Evolutionary conservation across 1,284 basidiomycete genomes (phyloP), one percentile per base, ranked within the genome.

Genomic region (Paramarasmius palmivorus): DNA sequence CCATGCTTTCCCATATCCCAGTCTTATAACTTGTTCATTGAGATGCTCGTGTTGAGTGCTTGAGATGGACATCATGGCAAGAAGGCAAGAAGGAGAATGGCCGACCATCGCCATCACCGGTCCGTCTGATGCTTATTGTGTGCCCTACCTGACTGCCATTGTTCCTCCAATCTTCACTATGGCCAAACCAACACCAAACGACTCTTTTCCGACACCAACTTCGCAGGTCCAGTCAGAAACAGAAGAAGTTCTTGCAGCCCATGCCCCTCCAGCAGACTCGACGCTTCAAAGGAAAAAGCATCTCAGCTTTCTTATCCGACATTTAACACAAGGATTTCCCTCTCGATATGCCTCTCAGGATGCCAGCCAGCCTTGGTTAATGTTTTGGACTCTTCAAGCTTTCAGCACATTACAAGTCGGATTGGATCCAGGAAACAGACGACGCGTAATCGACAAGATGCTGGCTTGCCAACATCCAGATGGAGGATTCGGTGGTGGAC

Each of bases 401-500:
- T 86, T 95, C 57, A 86, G 88, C 59, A 66, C 86, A 1, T 68
- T 96, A 29, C 91, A 93, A 48, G 85, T 92, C 1, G 84, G 76
- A 1, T 65, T 97, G 38, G 94, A 95, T 74, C 81, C 83, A 1
- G 74, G 71, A 7, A 91, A 82, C 56, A 90, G 86, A 67, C 79
- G 88, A 58, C 77, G 83, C 91, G 79, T 82, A n/a, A 84, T 92
- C 59, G 77, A 89, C 49, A 96, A 90, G 38, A 74, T 96, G 17
- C 70, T 93, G 62, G 72, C 82, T 3, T 89, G 86, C 71, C 89
- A 94, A 63, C 87, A 92, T 62, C 84, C 88, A 0, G 73, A 83
- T 2, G 95, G 95, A 1, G 96, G 96, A 1, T 98, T 98, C 66
- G 86, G 87, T 8, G 96, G 95, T 34, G 95, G 96, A 0, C 91